These are phyloP conservation scores for Lotus japonicus DNA, from an alignment of 306 rosid species.

Conservation along the genomic window DNA sequence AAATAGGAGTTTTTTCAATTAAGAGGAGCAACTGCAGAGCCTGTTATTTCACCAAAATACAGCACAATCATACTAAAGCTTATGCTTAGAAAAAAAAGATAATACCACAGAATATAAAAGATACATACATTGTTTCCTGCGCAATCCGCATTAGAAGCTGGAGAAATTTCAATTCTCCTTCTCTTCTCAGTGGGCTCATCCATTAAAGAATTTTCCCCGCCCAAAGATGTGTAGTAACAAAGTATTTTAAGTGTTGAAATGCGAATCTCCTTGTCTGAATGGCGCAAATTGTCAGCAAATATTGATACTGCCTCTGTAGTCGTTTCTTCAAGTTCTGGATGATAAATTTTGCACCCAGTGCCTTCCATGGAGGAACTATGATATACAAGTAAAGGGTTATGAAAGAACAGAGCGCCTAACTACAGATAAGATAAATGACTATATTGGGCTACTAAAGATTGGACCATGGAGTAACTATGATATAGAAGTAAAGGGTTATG, in stretches of 20 bases:
- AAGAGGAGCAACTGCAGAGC: conserved; percentile 63
- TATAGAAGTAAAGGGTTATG: conserved; percentile 16
- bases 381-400: conserved; percentile 17
- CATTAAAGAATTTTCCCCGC: conserved; percentile 25
- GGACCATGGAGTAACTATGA: too few relatives aligned
- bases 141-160: conserved; percentile 17
- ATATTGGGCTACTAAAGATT: background rate
- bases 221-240: conserved; percentile 44
- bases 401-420: background rate
- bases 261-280: conserved; percentile 61
- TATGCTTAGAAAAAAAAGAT: background rate
- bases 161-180: conserved; percentile 48
- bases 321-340: conserved; percentile 47
- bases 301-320: conserved; percentile 31
- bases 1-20: conserved; percentile 68
- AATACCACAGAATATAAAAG: background rate
- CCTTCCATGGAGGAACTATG: conserved; percentile 49
- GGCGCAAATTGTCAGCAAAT: conserved; percentile 64
- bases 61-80: background rate
- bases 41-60: conserved; percentile 46
- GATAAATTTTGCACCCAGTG: conserved; percentile 29
- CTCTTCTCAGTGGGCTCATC: conserved; percentile 48
- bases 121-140: conserved; percentile 49
- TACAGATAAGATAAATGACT: background rate
- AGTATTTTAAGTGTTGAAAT: conserved; percentile 70